Conservation (phyloP, 2,329 filamentous ascomycete species). For the Calonectria hawksworthii region DNA sequence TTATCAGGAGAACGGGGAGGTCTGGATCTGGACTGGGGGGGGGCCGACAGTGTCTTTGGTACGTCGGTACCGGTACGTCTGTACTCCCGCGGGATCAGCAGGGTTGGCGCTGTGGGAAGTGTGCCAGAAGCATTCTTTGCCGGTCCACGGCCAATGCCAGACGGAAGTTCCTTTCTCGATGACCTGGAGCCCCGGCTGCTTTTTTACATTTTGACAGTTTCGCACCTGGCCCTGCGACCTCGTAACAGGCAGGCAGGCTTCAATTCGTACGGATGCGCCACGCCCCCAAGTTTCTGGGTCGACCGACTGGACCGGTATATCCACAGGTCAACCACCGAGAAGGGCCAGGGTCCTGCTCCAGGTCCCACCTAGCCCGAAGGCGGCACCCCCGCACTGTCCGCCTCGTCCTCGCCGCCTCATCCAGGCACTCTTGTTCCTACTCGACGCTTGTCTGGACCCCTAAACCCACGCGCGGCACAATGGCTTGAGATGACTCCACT, state of each 20-base stretch:
- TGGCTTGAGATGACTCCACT: neutral
- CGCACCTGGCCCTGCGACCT: neutral
- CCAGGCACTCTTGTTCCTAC: neutral
- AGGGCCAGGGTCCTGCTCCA: neutral
- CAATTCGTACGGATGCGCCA: neutral
- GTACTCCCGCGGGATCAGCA: neutral
- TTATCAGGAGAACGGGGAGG: neutral
- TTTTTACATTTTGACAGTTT: neutral
- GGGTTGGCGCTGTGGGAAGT: neutral
- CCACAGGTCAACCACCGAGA: neutral
- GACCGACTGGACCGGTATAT: neutral
- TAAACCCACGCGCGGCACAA: conserved; percentile 1
- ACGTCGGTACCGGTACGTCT: no score
- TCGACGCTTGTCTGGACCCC: neutral
- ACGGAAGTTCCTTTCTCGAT: neutral
- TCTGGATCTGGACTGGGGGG: neutral
- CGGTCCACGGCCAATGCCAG: neutral
- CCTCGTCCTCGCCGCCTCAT: conserved; percentile 23
- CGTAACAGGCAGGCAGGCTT: no score
- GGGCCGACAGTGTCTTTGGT: neutral
- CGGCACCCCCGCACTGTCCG: conserved; percentile 27
- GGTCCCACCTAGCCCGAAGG: neutral
- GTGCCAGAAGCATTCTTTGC: neutral
- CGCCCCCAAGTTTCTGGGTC: conserved; percentile 1
- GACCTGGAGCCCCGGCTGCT: neutral